phyloP scores from a whole-genome alignment of 169 alveolate species.

The Theileria orientalis region DNA sequence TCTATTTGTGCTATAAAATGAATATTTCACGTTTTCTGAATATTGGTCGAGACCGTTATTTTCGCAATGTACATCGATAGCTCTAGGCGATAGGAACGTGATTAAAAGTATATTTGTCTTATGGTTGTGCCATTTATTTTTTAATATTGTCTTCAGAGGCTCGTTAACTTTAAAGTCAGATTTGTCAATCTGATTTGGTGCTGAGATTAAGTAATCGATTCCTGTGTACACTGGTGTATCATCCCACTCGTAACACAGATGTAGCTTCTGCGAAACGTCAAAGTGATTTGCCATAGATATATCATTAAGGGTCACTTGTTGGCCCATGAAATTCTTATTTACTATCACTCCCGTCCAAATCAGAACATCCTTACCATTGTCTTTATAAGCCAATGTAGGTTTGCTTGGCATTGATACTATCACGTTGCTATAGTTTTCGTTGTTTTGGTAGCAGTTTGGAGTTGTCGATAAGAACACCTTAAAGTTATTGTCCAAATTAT shows the following conservation, averaged over 20 bases:
- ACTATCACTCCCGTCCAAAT: conserved; percentile 31
- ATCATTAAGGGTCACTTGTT: neutral
- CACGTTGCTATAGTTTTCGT: neutral
- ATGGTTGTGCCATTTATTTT: neutral
- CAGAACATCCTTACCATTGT: neutral
- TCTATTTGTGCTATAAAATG: neutral
- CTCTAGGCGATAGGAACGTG: neutral
- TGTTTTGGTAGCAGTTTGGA: neutral
- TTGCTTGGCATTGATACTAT: conserved; percentile 4
- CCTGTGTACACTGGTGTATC: neutral
- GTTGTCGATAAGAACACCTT: neutral
- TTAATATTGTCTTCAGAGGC: neutral
- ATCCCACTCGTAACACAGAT: neutral
- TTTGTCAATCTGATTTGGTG: conserved; percentile 10
- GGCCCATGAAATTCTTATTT: neutral
- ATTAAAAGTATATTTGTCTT: conserved; percentile 8
- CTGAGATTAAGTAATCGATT: conserved; percentile 13
- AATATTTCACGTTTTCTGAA: conserved; percentile 3
- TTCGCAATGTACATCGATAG: neutral
- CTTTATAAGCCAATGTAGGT: conserved; percentile 8
- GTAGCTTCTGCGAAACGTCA: neutral
- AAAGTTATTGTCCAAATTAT: neutral
- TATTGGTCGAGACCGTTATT: neutral
- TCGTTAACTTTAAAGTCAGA: neutral
- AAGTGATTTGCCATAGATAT: neutral